Percentiles rank a stretch among this genome's conserved stretches.
phyloP scores from a whole-genome alignment of 441 rosid genomes.

The Jatropha podagrica region DNA sequence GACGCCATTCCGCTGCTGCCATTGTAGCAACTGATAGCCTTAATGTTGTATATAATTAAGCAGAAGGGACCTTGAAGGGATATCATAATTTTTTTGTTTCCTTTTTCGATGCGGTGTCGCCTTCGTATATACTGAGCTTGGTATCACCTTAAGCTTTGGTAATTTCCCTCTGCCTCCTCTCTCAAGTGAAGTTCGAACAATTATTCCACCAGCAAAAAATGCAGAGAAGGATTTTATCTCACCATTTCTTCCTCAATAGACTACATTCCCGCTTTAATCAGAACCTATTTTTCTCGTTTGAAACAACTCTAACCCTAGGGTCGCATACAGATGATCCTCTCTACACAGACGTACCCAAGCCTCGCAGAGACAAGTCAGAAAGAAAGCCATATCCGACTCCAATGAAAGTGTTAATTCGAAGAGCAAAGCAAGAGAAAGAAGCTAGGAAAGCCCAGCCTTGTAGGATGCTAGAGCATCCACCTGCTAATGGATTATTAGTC shows the following conservation, averaged over 20 bases:
- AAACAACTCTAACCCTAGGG: conserved; percentile 13
- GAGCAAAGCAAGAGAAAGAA: conserved; percentile 65
- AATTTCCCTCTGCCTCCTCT: too few species aligned
- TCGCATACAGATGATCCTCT: conserved; percentile 36
- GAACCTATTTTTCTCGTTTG: conserved; percentile 32
- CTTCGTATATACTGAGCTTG: too few species aligned
- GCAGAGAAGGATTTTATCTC: conserved; percentile 33
- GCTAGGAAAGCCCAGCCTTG: conserved; percentile 69
- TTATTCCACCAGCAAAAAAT: conserved; percentile 23
- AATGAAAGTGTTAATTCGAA: conserved; percentile 58
- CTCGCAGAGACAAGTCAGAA: conserved; percentile 61
- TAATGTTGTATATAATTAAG: too few species aligned
- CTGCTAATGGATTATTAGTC: conserved; percentile 72
- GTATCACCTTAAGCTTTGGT: too few species aligned
- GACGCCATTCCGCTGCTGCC: too few species aligned
- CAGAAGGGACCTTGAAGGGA: too few species aligned
- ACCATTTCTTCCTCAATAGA: conserved; percentile 13
- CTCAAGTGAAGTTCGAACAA: too few species aligned
- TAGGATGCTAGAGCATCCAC: conserved; percentile 61
- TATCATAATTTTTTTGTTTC: too few species aligned
- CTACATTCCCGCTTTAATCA: conserved; percentile 24
- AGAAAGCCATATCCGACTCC: conserved; percentile 84
- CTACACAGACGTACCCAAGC: conserved; percentile 70
- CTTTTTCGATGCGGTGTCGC: too few species aligned
- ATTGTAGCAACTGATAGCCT: too few species aligned